Evolutionary conservation across 768 basidiomycete species (phyloP).

Genomic region (Auriscalpium orientale): DNA sequence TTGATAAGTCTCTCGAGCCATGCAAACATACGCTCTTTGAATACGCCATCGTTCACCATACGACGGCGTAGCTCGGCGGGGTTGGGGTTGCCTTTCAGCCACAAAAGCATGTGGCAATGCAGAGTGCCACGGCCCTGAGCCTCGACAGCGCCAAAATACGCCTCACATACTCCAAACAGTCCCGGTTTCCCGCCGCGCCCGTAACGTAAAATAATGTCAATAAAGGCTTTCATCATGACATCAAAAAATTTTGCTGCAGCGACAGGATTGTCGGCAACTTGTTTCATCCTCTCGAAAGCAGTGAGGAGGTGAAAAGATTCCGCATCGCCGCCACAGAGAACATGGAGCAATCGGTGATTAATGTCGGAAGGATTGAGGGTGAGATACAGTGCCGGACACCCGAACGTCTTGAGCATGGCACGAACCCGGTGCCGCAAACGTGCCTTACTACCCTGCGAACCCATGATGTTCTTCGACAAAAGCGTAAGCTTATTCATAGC

Average conservation of each 20-base stretch:
- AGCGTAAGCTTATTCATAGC: neutral
- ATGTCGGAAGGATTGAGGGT: constrained; percentile 32
- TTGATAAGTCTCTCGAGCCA: constrained; percentile 20
- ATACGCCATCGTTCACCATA: constrained; percentile 9
- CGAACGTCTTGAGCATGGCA: neutral
- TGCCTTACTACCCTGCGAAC: neutral
- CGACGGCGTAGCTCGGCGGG: neutral
- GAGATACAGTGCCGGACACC: neutral
- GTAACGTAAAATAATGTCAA: constrained; percentile 17
- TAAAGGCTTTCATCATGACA: constrained; percentile 31
- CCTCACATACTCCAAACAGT: constrained; percentile 25
- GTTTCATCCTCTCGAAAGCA: constrained; percentile 27
- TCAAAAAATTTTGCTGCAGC: constrained; percentile 37
- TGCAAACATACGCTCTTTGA: constrained; percentile 13
- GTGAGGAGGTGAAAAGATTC: constrained; percentile 26
- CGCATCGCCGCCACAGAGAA: constrained; percentile 30
- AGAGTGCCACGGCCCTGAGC: constrained; percentile 22
- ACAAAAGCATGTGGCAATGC: constrained; percentile 36
- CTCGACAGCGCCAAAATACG: constrained; percentile 35
- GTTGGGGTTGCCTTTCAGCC: constrained; percentile 23
- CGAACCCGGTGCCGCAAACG: neutral
- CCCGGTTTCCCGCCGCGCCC: constrained; percentile 16
- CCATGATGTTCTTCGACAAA: neutral
- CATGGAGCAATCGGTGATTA: constrained; percentile 33
- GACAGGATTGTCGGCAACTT: constrained; percentile 33